phyloP scores from a whole-genome alignment of 768 basidiomycete species.

The Suillus luteus region DNA sequence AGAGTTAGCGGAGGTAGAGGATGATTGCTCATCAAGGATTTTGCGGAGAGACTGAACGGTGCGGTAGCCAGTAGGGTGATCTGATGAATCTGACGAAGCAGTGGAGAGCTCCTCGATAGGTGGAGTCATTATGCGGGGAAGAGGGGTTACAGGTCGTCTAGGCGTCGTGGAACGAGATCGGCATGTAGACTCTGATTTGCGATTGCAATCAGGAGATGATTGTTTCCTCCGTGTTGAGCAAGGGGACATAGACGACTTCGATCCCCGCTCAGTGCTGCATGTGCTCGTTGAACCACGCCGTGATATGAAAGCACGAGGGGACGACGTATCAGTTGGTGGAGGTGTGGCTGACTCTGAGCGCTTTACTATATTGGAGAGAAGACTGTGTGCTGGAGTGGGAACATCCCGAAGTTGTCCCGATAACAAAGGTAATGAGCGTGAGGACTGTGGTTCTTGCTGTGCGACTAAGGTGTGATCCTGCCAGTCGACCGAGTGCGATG shows the following conservation, averaged over 20 bases:
- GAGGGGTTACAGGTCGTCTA: constrained; percentile 23
- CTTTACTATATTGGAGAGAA: constrained; percentile 59
- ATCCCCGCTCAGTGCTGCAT: constrained; percentile 28
- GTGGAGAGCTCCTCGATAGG: constrained; percentile 56
- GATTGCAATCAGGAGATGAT: constrained; percentile 20
- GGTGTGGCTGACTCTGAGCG: constrained; percentile 33
- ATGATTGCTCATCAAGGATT: constrained; percentile 57
- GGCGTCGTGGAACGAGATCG: constrained; percentile 36
- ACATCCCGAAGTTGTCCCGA: constrained; percentile 43
- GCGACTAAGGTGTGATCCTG: constrained; percentile 7
- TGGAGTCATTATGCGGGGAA: constrained; percentile 51
- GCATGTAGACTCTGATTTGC: constrained; percentile 13
- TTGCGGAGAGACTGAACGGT: constrained; percentile 69
- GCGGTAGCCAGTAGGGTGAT: constrained; percentile 52
- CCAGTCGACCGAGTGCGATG: constrained; percentile 27
- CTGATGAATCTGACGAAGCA: constrained; percentile 55
- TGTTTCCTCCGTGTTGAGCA: constrained; percentile 17
- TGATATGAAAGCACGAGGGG: constrained; percentile 34
- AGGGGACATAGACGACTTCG: constrained; percentile 18
- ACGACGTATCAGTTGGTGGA: constrained; percentile 15
- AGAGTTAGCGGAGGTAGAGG: constrained; percentile 33
- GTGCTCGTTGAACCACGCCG: constrained; percentile 38
- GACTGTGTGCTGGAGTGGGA: constrained; percentile 58
- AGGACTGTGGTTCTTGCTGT: constrained; percentile 10
- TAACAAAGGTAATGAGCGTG: constrained; percentile 16